A percentile compares a stretch with the other conserved stretches of the same genome.
Conservation (phyloP, 2,329 filamentous ascomycete genomes). For the Neoascochyta sp. region DNA sequence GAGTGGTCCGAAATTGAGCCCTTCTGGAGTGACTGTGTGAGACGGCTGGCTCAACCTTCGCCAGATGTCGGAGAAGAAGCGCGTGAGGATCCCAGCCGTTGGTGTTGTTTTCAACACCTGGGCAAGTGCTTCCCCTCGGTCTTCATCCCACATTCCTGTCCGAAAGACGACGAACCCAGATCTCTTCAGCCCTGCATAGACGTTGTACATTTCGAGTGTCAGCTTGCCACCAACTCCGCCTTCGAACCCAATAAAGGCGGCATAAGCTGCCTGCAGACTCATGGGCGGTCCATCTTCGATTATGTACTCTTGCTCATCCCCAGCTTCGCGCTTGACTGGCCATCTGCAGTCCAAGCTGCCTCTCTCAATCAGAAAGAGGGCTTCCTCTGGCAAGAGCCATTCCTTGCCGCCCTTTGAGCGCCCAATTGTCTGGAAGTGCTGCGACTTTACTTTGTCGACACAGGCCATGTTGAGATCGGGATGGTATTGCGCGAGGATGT, state of each 20-base stretch:
- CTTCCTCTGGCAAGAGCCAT: conserved; percentile 90
- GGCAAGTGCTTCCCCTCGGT: conserved; percentile 17
- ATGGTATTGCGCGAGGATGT: conserved; percentile 70
- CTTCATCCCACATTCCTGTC: conserved; percentile 52
- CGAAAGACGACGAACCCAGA: conserved; percentile 77
- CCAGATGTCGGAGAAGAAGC: conserved; percentile 39
- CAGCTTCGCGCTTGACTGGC: conserved; percentile 50
- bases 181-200: conserved; percentile 81
- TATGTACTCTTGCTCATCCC: conserved; percentile 19
- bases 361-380: conserved; percentile 82
- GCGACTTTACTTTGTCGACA: conserved; percentile 68
- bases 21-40: conserved; percentile 13
- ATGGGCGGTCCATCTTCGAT: conserved; percentile 69
- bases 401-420: conserved; percentile 51
- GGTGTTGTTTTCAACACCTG: conserved; percentile 5
- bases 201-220: conserved; percentile 76
- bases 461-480: conserved; percentile 58
- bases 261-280: conserved; percentile 86
- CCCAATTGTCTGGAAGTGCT: conserved; percentile 74
- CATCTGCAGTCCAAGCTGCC: conserved; percentile 85
- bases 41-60: conserved; percentile 23
- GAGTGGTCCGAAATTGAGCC: conserved; percentile 46
- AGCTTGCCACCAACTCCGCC: conserved; percentile 49
- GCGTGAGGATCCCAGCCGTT: conserved; percentile 21
- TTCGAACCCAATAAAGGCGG: conserved; percentile 72